Conservation (phyloP, 257 asterid genomes). For the Knoxia roxburghii region DNA sequence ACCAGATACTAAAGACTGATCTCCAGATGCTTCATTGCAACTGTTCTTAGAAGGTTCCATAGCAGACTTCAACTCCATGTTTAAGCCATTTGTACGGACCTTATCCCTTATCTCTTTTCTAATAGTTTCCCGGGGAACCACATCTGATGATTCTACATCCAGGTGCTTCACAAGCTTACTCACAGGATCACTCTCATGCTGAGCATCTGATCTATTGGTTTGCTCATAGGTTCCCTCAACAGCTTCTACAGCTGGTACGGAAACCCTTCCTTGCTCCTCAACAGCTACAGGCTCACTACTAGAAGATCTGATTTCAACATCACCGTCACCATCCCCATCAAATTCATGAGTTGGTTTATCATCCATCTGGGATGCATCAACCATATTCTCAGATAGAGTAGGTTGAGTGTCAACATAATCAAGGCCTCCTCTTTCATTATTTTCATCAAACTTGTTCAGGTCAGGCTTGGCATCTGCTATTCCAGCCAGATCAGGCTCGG, state of each 20-base stretch:
- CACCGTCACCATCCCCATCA: conserved; percentile 15
- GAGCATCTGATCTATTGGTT: conserved; percentile 20
- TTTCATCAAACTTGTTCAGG: conserved; percentile 28
- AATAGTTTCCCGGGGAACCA: conserved; percentile 21
- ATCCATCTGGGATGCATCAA: conserved; percentile 23
- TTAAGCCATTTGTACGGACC: conserved; percentile 20
- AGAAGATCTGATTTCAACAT: conserved; percentile 19
- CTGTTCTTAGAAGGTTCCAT: neutral
- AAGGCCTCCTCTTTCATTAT: conserved; percentile 23
- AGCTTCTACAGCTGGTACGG: conserved; percentile 25
- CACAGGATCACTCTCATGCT: conserved; percentile 21
- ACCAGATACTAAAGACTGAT: conserved; percentile 23
- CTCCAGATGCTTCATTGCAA: conserved; percentile 16
- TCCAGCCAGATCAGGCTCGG: conserved; percentile 33
- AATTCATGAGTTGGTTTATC: conserved; percentile 34
- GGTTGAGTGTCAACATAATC: conserved; percentile 32
- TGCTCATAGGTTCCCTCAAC: conserved; percentile 25
- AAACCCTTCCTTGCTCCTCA: conserved; percentile 20
- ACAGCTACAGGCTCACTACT: conserved; percentile 18
- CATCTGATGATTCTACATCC: conserved; percentile 25
- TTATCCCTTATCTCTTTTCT: conserved; percentile 18
- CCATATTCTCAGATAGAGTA: conserved; percentile 22
- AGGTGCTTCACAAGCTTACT: conserved; percentile 29
- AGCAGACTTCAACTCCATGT: neutral
- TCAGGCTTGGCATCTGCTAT: conserved; percentile 31